A percentile compares a stretch with the other conserved stretches of the same genome.
Conservation (phyloP, 2,329 filamentous ascomycete genomes). For the Balansia obtecta region DNA sequence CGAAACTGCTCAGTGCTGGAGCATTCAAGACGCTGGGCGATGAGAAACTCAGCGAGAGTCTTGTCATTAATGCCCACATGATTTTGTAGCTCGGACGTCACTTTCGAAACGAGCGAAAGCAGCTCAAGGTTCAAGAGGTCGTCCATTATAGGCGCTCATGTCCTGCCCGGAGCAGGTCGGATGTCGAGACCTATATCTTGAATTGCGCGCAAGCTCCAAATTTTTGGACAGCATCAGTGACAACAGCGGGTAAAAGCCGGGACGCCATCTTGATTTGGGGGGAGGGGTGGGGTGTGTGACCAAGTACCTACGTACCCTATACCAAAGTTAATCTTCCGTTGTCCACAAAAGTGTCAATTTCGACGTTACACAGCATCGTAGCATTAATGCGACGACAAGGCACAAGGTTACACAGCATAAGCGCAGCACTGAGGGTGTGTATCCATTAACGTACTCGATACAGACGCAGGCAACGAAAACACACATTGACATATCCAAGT, state of each 20-base stretch:
- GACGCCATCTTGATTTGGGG: neutral
- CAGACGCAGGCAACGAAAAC: too few species aligned
- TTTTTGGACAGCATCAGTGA: neutral
- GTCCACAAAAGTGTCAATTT: too few species aligned
- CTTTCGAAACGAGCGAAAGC: constrained; percentile 86
- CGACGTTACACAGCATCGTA: too few species aligned
- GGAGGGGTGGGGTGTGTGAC: too few species aligned
- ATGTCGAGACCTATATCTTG: neutral
- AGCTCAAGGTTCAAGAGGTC: constrained; percentile 86
- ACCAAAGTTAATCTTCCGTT: neutral
- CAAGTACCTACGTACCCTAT: neutral
- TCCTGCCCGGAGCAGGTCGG: constrained; percentile 8
- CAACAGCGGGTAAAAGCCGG: neutral
- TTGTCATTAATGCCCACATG: constrained; percentile 87
- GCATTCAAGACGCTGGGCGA: constrained; percentile 75
- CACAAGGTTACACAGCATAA: too few species aligned
- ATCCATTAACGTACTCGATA: too few species aligned
- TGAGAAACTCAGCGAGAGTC: constrained; percentile 91
- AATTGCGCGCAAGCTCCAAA: neutral
- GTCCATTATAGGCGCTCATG: constrained; percentile 52
- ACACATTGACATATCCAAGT: too few species aligned
- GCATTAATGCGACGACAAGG: too few species aligned
- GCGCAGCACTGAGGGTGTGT: too few species aligned
- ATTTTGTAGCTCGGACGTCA: constrained; percentile 89
- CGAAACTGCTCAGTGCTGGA: constrained; percentile 62